Conservation (phyloP, 495 filamentous ascomycete species). For the Chaetomium cochliodes region DNA sequence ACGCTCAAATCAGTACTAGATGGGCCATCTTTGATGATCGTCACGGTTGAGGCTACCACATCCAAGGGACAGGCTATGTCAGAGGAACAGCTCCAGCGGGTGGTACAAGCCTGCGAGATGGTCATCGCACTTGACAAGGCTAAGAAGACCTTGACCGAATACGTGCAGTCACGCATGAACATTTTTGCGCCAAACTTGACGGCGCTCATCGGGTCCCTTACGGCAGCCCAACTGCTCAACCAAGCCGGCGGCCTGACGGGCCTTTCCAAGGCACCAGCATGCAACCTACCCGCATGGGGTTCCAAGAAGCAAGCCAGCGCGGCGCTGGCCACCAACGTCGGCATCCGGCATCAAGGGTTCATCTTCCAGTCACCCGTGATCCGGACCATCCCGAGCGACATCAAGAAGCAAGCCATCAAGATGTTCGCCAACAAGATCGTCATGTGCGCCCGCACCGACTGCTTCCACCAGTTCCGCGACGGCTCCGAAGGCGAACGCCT, state of each 20-base stretch:
- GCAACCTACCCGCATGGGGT: constrained; percentile 86
- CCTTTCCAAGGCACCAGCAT: constrained; percentile 86
- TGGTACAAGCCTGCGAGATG: constrained; percentile 80
- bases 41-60: constrained; percentile 91
- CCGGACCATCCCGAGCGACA: constrained; percentile 73
- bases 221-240: constrained; percentile 93
- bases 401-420: constrained; percentile 93
- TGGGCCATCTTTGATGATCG: constrained; percentile 88
- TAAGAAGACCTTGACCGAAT: constrained; percentile 84
- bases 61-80: constrained; percentile 77
- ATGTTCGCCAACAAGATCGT: constrained; percentile 93
- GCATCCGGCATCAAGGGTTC: constrained; percentile 88
- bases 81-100: constrained; percentile 67
- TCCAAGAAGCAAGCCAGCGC: constrained; percentile 79
- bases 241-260: constrained; percentile 84
- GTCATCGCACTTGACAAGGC: constrained; percentile 82
- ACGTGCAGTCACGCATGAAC: constrained; percentile 96
- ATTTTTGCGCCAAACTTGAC: constrained; percentile 94
- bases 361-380: constrained; percentile 90
- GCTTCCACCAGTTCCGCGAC: constrained; percentile 77
- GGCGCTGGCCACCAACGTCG: constrained; percentile 91
- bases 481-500: constrained; percentile 84
- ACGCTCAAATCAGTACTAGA: constrained; percentile 78
- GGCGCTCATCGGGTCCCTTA: constrained; percentile 89
- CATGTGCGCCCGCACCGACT: constrained; percentile 84